Percentiles rank a stretch among this genome's conserved stretches.
These are phyloP conservation scores for Mortierella sp. DNA, from an alignment of 371 early-diverging fungal species.

Conservation along the genomic window DNA sequence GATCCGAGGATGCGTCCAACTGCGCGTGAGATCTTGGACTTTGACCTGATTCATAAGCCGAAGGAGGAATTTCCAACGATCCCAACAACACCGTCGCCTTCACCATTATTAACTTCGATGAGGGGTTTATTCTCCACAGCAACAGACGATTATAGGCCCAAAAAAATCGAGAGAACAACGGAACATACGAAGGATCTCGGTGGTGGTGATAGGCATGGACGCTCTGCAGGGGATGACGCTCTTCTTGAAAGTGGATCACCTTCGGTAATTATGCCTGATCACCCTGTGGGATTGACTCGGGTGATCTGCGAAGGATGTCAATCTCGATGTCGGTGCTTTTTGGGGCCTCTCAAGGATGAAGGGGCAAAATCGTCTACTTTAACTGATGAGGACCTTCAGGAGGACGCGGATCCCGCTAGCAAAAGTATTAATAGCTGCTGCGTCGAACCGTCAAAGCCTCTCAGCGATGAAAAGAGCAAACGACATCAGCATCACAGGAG, in stretches of 20 bases:
- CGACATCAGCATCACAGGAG: neutral
- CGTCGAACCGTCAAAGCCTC: neutral
- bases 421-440: neutral
- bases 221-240: too few relatives aligned
- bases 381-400: too few relatives aligned
- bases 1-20: slow-evolving; percentile 79
- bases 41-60: slow-evolving; percentile 60
- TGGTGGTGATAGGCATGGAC: too few relatives aligned
- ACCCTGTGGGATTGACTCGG: neutral
- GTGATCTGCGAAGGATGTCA: slow-evolving; percentile 34
- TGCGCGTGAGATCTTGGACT: slow-evolving; percentile 79
- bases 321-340: slow-evolving; percentile 22
- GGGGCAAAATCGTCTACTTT: neutral
- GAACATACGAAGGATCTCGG: too few relatives aligned
- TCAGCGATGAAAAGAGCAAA: neutral
- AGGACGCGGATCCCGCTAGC: too few relatives aligned
- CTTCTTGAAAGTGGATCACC: too few relatives aligned
- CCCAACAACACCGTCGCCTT: neutral
- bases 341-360: neutral
- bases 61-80: slow-evolving; percentile 16
- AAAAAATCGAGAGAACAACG: too few relatives aligned
- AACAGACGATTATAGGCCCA: too few relatives aligned
- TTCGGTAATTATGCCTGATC: too few relatives aligned
- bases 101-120: too few relatives aligned
- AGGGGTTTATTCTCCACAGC: neutral